Evolutionary conservation across 2,329 filamentous ascomycete genomes (phyloP).

Genomic region (Hypoxylon sp.): DNA sequence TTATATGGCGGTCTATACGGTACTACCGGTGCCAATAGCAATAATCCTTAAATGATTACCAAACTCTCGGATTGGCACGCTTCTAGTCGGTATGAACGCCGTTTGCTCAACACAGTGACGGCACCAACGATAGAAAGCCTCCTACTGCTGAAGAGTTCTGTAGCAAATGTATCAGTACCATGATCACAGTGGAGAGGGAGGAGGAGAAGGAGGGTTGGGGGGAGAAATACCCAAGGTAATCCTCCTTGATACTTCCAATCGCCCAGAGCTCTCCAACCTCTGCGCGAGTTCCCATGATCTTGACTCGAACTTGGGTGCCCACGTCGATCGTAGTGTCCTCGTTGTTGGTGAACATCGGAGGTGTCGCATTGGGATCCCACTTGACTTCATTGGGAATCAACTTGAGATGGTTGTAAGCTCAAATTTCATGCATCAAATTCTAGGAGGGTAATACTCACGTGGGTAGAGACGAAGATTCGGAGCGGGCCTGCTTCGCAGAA

Average conservation of each 20-base stretch:
- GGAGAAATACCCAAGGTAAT: constrained; percentile 73
- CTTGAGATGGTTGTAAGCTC: constrained; percentile 56
- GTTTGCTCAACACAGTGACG: constrained; percentile 5
- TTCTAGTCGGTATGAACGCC: constrained; percentile 2
- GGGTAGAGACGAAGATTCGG: constrained; percentile 80
- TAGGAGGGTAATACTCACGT: constrained; percentile 63
- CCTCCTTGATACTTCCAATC: constrained; percentile 95
- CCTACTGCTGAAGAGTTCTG: constrained; percentile 43
- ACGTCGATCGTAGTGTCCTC: constrained; percentile 94
- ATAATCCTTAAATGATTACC: constrained; percentile 30
- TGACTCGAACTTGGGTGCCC: constrained; percentile 90
- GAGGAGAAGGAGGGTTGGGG: constrained; percentile 17
- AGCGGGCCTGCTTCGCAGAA: constrained; percentile 85
- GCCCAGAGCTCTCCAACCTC: constrained; percentile 97
- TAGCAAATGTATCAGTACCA: constrained; percentile 12
- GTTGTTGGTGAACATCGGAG: constrained; percentile 96
- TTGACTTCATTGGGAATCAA: constrained; percentile 92
- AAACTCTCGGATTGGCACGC: constrained; percentile 27
- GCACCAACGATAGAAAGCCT: constrained; percentile 9
- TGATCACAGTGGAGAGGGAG: constrained; percentile 1
- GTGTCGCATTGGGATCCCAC: constrained; percentile 94
- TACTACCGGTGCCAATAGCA: constrained; percentile 31
- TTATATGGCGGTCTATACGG: constrained; percentile 29
- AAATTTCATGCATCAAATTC: constrained; percentile 4
- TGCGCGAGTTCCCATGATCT: constrained; percentile 91